Evolutionary conservation across 2,329 filamentous ascomycete genomes (phyloP).

Genomic region (Arthrinium puccinioides): DNA sequence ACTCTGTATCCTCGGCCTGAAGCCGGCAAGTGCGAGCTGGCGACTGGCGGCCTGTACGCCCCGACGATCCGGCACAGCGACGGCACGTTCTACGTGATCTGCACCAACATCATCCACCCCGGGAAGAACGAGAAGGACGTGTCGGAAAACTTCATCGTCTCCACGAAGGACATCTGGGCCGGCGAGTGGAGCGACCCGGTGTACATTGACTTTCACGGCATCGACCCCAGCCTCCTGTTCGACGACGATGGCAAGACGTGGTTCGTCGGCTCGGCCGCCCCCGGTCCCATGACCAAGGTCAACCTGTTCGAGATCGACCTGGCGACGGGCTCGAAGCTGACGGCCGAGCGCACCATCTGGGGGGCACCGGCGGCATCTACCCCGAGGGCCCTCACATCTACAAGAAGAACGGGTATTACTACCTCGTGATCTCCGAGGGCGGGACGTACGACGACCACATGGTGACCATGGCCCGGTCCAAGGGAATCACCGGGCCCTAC

Average conservation of each 20-base stretch:
- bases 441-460: constrained; percentile 25
- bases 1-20: constrained; percentile 7
- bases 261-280: not conserved
- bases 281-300: not conserved
- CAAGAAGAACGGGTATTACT: constrained; percentile 28
- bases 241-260: constrained; percentile 11
- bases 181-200: constrained; percentile 23
- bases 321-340: not conserved
- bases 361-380: not conserved
- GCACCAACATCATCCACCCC: constrained; percentile 16
- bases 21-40: too few relatives aligned
- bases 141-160: constrained; percentile 22
- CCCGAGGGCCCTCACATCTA: constrained; percentile 30
- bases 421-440: constrained; percentile 33
- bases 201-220: constrained; percentile 14
- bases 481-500: constrained; percentile 21
- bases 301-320: constrained; percentile 2
- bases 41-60: constrained; percentile 23
- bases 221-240: constrained; percentile 25
- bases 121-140: constrained; percentile 9
- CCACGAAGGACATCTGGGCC: constrained; percentile 16
- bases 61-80: constrained; percentile 23
- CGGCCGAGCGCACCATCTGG: not conserved
- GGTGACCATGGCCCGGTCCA: constrained; percentile 19
- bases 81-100: constrained; percentile 25